Percentiles rank a stretch among this genome's conserved stretches.
Conservation (phyloP, 2,329 filamentous ascomycete species). For the Zalaria sp. region DNA sequence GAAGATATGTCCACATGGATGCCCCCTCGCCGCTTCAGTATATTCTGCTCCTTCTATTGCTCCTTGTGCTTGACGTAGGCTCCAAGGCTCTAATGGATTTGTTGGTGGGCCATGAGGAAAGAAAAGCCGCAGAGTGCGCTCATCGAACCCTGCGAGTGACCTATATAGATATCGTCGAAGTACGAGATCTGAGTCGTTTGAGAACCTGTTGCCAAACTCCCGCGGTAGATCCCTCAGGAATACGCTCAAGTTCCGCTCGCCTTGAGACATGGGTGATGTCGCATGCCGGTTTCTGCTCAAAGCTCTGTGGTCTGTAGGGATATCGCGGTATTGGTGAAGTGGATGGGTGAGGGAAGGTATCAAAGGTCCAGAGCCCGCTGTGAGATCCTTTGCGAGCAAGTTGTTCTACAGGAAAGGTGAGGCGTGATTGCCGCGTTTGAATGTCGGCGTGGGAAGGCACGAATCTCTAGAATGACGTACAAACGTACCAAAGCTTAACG, state of each 20-base stretch:
- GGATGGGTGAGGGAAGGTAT: too few relatives aligned
- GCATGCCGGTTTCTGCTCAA: background rate
- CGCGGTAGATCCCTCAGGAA: slow-evolving; percentile 66
- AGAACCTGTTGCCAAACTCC: slow-evolving; percentile 63
- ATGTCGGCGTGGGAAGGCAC: too few relatives aligned
- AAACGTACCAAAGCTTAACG: too few relatives aligned
- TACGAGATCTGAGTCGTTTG: slow-evolving; percentile 51
- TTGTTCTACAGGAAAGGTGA: too few relatives aligned
- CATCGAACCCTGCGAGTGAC: slow-evolving; percentile 63
- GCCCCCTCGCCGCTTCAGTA: slow-evolving; percentile 77
- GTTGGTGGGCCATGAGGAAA: slow-evolving; percentile 54
- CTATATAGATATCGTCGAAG: slow-evolving; percentile 73
- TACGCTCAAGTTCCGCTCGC: slow-evolving; percentile 58
- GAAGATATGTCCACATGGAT: slow-evolving; percentile 95
- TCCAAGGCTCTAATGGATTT: slow-evolving; percentile 37
- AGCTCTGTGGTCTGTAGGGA: too few relatives aligned
- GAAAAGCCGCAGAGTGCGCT: slow-evolving; percentile 61
- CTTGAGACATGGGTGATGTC: slow-evolving; percentile 26
- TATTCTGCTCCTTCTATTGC: slow-evolving; percentile 93
- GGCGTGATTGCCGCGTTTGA: too few relatives aligned
- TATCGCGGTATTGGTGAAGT: too few relatives aligned
- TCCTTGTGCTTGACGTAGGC: slow-evolving; percentile 74
- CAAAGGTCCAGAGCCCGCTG: too few relatives aligned
- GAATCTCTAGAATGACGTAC: too few relatives aligned
- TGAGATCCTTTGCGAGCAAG: too few relatives aligned